Evolutionary conservation across 345 rosid genomes (phyloP).

Genomic region (Punica granatum): DNA sequence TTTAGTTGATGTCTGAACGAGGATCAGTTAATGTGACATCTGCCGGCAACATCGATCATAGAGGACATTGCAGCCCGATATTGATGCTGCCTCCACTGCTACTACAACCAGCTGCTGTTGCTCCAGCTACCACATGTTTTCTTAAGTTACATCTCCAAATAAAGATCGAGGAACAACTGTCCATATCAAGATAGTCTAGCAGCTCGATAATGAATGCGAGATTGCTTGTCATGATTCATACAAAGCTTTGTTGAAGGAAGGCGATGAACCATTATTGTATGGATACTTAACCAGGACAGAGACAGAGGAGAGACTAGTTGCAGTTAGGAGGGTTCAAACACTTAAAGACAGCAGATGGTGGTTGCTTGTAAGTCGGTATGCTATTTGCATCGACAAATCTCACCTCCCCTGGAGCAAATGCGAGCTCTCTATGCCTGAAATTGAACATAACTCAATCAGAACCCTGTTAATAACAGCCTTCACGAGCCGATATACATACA

Average conservation of each 20-base stretch:
- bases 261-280: not conserved
- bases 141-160: not conserved
- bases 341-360: conserved; percentile 76
- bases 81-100: not conserved
- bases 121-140: not conserved
- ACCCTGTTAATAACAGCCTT: not conserved
- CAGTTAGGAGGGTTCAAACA: conserved; percentile 76
- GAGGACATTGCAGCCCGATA: too few relatives aligned
- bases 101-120: not conserved
- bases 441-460: not conserved
- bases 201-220: not conserved
- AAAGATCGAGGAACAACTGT: not conserved
- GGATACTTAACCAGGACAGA: not conserved
- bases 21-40: too few relatives aligned
- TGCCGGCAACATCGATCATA: too few relatives aligned
- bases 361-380: conserved; percentile 79
- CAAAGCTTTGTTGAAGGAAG: not conserved
- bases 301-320: conserved; percentile 22
- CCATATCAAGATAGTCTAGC: not conserved
- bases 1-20: too few relatives aligned
- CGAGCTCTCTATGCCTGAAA: conserved; percentile 72
- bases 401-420: conserved; percentile 71
- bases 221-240: not conserved
- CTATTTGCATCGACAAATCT: conserved; percentile 60
- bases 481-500: not conserved